Base-by-base conservation (phyloP, 257 asterid genomes). In the Solanum clarkiae region DNA sequence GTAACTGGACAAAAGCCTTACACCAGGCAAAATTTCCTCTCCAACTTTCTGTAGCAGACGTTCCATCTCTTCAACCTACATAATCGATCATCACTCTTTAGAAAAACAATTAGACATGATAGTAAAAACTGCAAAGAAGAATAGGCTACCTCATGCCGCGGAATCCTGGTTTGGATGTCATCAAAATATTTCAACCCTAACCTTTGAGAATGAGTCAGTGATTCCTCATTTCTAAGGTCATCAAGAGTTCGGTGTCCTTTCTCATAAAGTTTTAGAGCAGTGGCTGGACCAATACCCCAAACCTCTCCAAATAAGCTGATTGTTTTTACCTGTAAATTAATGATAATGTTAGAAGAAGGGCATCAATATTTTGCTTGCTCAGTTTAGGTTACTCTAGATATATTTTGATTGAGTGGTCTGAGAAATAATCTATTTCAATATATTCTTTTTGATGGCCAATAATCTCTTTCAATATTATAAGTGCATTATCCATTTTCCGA, bases 201-300 rank as follows among this genome's bases (percentile, higher is more conserved):
- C 87, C 92, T 94, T 87, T 96, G 99, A 65, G 97, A 60, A 91
- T 88, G 89, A 85, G 97, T 92, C 81, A 96, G 80, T 16, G 98
- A 91, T 82, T 91, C 98, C 87, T 96, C 98, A 70, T 84, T 90
- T 88, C 88, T 83, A 60, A 96, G 88, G 83, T 96, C 98, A 81
- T 94, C 93, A 74, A 96, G 88, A 87, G 97, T 91, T 83, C 98
- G 92, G 86, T 93, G 90, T 51, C 99, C 99, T 92, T 95, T 96
- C 88, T 94, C 99, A 75, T 93, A 96, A 86, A 94, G 95, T 87
- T 96, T 96, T 91, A 89, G 81, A 40, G 98, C 97, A 85, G 97
- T 94, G 80, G 96, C 92, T 54, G 98, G 98, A 85, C 99, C 99
- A 55, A 96, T 81, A 59, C 98, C 99, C 99, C 99, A 96, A 63